These are phyloP conservation scores for Tolypocladium guangdongense DNA, from an alignment of 2,329 filamentous ascomycete genomes.

Conservation along the genomic window DNA sequence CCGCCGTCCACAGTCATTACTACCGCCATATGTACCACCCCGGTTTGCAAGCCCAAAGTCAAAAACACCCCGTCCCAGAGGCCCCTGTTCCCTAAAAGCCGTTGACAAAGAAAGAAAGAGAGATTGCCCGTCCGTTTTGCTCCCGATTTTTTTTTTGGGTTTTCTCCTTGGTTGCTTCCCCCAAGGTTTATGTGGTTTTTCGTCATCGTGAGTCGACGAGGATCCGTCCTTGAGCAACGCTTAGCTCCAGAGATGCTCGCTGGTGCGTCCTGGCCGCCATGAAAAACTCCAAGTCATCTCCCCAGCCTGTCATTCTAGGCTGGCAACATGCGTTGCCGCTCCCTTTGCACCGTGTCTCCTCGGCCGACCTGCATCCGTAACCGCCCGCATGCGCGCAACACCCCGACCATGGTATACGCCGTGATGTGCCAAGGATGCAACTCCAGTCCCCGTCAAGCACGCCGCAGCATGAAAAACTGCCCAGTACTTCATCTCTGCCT, in stretches of 20 bases:
- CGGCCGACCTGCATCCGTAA: background rate
- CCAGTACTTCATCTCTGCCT: constrained; percentile 7
- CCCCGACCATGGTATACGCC: constrained; percentile 9
- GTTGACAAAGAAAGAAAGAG: background rate
- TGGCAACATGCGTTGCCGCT: background rate
- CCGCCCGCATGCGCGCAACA: background rate
- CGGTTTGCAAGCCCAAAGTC: background rate
- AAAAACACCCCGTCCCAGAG: constrained; percentile 3
- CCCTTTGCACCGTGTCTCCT: background rate
- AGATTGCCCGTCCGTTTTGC: background rate
- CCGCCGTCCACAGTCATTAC: background rate
- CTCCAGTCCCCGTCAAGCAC: constrained; percentile 6
- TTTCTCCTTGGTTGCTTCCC: background rate
- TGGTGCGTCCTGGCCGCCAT: background rate
- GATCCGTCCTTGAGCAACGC: background rate
- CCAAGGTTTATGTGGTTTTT: background rate
- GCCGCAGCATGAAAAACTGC: constrained; percentile 8
- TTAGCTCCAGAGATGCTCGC: constrained; percentile 1
- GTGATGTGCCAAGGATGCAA: constrained; percentile 7
- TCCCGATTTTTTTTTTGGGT: background rate
- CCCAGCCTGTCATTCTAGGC: background rate
- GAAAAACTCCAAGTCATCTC: constrained; percentile 1
- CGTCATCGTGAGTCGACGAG: background rate
- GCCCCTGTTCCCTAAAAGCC: background rate
- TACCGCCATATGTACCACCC: background rate